Evolutionary conservation across 1,284 basidiomycete genomes (phyloP).

Genomic region (Leucoagaricus sp.): DNA sequence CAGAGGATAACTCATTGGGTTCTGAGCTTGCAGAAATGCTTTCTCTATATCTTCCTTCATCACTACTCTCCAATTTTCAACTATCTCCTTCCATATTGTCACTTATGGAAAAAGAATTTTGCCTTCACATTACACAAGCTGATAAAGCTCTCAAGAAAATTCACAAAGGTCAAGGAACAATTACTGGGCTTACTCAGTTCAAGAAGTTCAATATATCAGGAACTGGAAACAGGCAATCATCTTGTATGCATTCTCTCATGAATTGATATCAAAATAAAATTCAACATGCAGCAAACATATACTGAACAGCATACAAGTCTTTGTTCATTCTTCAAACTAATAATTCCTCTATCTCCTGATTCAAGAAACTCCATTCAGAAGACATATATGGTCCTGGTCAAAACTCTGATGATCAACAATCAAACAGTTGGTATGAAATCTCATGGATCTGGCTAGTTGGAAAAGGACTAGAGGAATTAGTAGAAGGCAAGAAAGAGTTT

Average conservation of each 20-base stretch:
- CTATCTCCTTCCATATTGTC: not conserved
- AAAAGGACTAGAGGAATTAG: not conserved
- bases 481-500: too few species aligned
- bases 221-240: slow-evolving; percentile 13
- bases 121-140: slow-evolving; percentile 21
- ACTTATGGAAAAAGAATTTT: slow-evolving; percentile 15
- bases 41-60: slow-evolving; percentile 16
- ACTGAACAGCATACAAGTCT: not conserved
- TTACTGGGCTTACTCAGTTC: slow-evolving; percentile 18
- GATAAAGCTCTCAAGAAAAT: slow-evolving; percentile 21
- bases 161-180: slow-evolving; percentile 13
- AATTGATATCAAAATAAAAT: not conserved
- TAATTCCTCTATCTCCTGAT: too few species aligned
- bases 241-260: too few species aligned
- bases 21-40: slow-evolving; percentile 13
- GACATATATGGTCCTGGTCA: too few species aligned
- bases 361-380: too few species aligned
- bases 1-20: too few species aligned
- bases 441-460: slow-evolving; percentile 5
- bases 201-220: slow-evolving; percentile 18
- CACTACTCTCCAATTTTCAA: not conserved
- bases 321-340: too few species aligned
- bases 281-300: not conserved
- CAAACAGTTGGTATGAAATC: not conserved
- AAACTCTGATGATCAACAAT: too few species aligned